Conservation (phyloP, 768 basidiomycete genomes). For the Phaffia tasmanica region DNA sequence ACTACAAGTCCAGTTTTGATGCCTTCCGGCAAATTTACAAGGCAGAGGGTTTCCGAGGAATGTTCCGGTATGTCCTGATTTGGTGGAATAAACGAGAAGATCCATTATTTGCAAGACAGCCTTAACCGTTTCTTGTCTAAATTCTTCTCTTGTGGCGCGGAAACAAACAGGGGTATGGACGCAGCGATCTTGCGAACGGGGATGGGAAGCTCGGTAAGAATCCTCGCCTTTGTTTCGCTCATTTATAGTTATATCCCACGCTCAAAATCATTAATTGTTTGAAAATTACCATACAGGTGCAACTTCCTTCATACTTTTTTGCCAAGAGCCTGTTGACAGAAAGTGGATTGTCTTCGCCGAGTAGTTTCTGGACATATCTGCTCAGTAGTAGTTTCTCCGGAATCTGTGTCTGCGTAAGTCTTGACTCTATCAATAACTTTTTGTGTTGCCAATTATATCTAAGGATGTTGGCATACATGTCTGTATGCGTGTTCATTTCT, state of each 20-base stretch:
- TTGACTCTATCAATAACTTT: neutral
- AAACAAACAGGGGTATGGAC: slow-evolving; percentile 64
- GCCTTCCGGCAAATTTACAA: slow-evolving; percentile 69
- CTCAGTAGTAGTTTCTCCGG: slow-evolving; percentile 82
- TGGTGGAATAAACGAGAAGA: neutral
- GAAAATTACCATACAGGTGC: slow-evolving; percentile 47
- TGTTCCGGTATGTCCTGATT: slow-evolving; percentile 46
- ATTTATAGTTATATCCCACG: neutral
- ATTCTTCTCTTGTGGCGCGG: neutral
- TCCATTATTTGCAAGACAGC: neutral
- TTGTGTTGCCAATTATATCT: neutral
- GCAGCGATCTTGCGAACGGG: slow-evolving; percentile 86
- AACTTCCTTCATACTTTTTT: slow-evolving; percentile 90
- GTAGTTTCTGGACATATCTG: slow-evolving; percentile 77
- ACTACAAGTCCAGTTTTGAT: slow-evolving; percentile 74
- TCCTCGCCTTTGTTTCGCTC: neutral
- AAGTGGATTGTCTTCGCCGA: slow-evolving; percentile 56
- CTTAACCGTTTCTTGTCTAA: neutral
- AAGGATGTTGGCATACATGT: neutral
- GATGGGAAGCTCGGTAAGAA: slow-evolving; percentile 73
- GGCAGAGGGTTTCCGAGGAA: slow-evolving; percentile 64
- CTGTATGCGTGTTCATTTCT: neutral
- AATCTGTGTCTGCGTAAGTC: slow-evolving; percentile 65
- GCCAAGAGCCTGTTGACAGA: slow-evolving; percentile 70
- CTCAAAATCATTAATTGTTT: neutral